Base-by-base conservation (phyloP, 345 rosid species). In the Corchorus olitorius region DNA sequence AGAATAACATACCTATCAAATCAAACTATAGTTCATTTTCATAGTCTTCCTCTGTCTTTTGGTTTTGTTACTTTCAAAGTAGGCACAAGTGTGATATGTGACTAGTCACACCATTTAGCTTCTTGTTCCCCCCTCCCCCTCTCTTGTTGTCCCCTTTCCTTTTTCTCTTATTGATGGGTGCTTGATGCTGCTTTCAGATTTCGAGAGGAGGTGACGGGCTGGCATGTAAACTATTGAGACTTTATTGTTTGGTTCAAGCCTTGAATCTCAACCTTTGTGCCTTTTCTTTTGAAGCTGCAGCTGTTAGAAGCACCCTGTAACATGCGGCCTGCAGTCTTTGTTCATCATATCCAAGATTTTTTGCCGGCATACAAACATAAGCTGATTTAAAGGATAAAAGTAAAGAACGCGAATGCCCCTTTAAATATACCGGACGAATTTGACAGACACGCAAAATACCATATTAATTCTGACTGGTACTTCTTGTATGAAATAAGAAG, bases 141-240 rank as follows among this genome's bases (percentile, higher is more conserved):
- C 10, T 27, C n/a, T 20, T 55, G 6, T 55, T 6, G 19, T 35
- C 48, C 22, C 13, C 0, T 14, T 58, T 43, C 27, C 27, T 43
- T 58, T 56, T 16, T 56, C 48, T 33, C 62, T 20, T 49, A 45
- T 79, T 81, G 50, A 70, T 63, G 59, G 20, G 33, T 72, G 56
- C 76, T 74, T 33, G 73, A 73, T 79, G 75, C 62, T 82, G 82
- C 74, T 84, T 86, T 58, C 88, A 88, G 89, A 81, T 81, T 61
- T 11, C 13, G 35, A 52, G 72, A 76, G 65, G 56, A 84, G 88
- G 79, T 84, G 85, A 86, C 79, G 67, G 80, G 65, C 52, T 73
- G 81, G 80, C 83, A 27, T 74, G 63, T 65, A 19, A 70, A 72
- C 58, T 75, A 69, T 70, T 77, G 77, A 82, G 77, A 76, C 76